phyloP scores from a whole-genome alignment of 176 grass and related monocot genomes.

The Phyllostachys edulis region DNA sequence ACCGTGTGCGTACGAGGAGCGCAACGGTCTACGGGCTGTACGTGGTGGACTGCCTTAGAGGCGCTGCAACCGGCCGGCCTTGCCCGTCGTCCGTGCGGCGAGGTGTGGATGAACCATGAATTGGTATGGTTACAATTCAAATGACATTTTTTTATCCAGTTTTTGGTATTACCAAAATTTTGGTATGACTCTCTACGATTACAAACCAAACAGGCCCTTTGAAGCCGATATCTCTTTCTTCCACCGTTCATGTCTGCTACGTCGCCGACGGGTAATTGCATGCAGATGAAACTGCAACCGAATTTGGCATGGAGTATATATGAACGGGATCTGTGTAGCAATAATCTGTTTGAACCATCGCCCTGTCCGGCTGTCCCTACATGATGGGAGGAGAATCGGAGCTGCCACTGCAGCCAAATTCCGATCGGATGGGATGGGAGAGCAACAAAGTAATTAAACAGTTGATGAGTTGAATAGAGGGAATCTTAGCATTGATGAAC shows the following conservation, averaged over 20 bases:
- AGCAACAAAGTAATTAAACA: not conserved
- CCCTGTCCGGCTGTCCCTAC: not conserved
- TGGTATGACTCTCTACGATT: too few species aligned
- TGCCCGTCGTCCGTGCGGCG: too few species aligned
- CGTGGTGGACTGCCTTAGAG: too few species aligned
- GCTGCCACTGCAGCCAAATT: not conserved
- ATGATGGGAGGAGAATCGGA: not conserved
- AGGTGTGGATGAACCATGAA: too few species aligned
- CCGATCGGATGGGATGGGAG: not conserved
- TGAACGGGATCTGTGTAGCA: not conserved
- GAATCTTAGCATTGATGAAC: constrained; percentile 33
- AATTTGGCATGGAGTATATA: not conserved
- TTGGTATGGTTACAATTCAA: too few species aligned
- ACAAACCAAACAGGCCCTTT: too few species aligned
- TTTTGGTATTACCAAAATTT: too few species aligned
- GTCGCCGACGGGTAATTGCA: not conserved
- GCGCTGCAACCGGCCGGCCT: too few species aligned
- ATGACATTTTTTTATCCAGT: too few species aligned
- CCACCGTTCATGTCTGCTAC: not conserved
- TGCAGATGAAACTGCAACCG: not conserved
- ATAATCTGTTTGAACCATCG: not conserved
- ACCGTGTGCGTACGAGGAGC: too few species aligned
- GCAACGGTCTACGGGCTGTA: too few species aligned
- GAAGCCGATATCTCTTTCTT: not conserved
- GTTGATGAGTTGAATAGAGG: constrained; percentile 19